A percentile compares a stretch with the other conserved stretches of the same genome.
Evolutionary conservation across 176 grass and related monocot species (phyloP).

Genomic region (Raddia distichophylla): DNA sequence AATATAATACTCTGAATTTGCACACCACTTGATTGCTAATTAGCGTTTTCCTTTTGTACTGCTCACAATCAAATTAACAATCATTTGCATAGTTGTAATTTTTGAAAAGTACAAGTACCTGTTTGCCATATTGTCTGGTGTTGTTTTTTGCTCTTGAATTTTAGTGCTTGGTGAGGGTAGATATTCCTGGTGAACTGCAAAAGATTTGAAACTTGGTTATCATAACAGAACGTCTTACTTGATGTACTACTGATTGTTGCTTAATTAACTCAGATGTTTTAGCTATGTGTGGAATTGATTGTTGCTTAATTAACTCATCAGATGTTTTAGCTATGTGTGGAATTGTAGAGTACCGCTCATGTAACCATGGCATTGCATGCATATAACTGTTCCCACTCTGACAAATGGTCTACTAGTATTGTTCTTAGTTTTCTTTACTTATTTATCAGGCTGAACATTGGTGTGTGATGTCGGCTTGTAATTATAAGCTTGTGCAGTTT

Average conservation of each 20-base stretch:
- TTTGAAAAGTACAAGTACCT: not conserved
- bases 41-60: not conserved
- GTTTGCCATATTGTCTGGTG: not conserved
- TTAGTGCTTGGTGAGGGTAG: not conserved
- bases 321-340: not conserved
- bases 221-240: not conserved
- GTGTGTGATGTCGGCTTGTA: too few species aligned
- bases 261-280: too few species aligned
- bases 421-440: too few species aligned
- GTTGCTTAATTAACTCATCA: too few species aligned
- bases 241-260: not conserved
- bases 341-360: not conserved
- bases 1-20: not conserved
- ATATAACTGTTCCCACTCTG: not conserved
- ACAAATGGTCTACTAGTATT: conserved; percentile 18
- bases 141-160: conserved; percentile 17
- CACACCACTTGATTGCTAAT: conserved; percentile 28
- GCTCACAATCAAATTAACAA: not conserved
- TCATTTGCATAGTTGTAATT: not conserved
- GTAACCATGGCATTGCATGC: not conserved
- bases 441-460: too few species aligned
- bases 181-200: not conserved
- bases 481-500: too few species aligned
- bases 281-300: too few species aligned
- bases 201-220: not conserved